Evolutionary conservation across 257 asterid species (phyloP).

Genomic region (Fraxinus quadrangulata): DNA sequence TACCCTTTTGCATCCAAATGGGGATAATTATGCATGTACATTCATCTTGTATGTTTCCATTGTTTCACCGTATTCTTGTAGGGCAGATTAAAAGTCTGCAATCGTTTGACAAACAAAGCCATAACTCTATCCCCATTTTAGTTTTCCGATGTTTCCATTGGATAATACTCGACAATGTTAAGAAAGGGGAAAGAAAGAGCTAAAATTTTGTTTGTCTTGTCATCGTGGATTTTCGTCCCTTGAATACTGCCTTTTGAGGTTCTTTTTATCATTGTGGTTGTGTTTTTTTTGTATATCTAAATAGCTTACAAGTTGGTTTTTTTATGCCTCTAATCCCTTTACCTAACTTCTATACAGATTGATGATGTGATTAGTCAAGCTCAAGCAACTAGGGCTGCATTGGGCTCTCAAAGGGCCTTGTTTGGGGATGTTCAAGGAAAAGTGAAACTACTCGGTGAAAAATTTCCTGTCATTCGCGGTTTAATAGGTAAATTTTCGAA

Average conservation of each 20-base stretch:
- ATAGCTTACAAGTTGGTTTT: constrained; percentile 14
- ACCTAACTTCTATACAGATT: constrained; percentile 47
- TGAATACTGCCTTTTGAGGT: neutral
- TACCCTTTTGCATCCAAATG: neutral
- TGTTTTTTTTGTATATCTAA: neutral
- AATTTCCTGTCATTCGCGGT: constrained; percentile 87
- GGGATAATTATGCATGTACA: neutral
- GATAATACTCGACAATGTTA: neutral
- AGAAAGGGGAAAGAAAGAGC: neutral
- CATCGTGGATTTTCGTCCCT: neutral
- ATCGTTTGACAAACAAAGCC: neutral
- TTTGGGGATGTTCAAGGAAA: constrained; percentile 95
- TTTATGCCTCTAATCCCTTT: constrained; percentile 11
- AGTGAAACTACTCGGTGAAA: constrained; percentile 84
- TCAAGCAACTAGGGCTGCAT: constrained; percentile 79
- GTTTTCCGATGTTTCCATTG: neutral
- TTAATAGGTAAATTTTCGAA: constrained; percentile 61
- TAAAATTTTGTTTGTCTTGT: neutral
- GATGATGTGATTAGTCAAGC: constrained; percentile 98
- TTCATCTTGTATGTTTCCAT: neutral
- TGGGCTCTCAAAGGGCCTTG: constrained; percentile 87
- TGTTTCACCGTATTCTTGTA: neutral
- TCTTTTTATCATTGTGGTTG: constrained; percentile 3
- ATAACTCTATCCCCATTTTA: neutral
- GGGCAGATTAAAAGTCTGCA: neutral